phyloP scores from a whole-genome alignment of 1,284 basidiomycete genomes.

The Bjerkandera adusta region DNA sequence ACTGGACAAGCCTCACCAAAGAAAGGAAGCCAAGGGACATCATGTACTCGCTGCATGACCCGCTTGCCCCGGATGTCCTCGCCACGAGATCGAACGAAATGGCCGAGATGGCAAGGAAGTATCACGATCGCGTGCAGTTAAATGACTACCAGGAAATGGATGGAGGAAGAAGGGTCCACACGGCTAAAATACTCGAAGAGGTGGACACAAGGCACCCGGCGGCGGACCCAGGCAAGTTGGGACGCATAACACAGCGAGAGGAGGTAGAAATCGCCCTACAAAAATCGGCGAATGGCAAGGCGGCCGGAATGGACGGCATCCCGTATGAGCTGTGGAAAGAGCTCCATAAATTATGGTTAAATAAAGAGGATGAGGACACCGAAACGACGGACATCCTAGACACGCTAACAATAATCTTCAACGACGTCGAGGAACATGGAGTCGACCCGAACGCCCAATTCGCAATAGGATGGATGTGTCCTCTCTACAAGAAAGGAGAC shows the following conservation, averaged over 20 bases:
- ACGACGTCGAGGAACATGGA: conserved; percentile 21
- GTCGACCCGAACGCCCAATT: conserved; percentile 17
- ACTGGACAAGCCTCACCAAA: too few species aligned
- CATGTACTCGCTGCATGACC: too few species aligned
- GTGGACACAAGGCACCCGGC: not conserved
- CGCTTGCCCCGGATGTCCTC: too few species aligned
- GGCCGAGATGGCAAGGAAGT: conserved; percentile 1
- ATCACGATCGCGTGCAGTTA: conserved; percentile 3
- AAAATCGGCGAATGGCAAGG: conserved; percentile 3
- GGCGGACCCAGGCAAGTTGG: not conserved
- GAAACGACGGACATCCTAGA: conserved; percentile 2
- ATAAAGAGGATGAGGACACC: not conserved
- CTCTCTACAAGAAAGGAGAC: conserved; percentile 35
- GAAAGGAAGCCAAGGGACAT: too few species aligned
- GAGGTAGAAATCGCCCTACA: conserved; percentile 7
- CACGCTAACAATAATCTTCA: conserved; percentile 13
- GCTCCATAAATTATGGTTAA: too few species aligned
- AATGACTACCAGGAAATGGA: too few species aligned
- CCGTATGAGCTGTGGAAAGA: conserved; percentile 25
- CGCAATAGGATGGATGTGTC: conserved; percentile 33
- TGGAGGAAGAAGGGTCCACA: not conserved
- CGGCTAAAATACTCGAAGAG: not conserved
- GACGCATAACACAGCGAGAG: not conserved
- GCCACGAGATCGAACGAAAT: conserved; percentile 3
- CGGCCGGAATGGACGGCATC: conserved; percentile 21